These are phyloP conservation scores for Clonostachys rosea DNA, from an alignment of 2,329 filamentous ascomycete genomes.

Conservation along the genomic window DNA sequence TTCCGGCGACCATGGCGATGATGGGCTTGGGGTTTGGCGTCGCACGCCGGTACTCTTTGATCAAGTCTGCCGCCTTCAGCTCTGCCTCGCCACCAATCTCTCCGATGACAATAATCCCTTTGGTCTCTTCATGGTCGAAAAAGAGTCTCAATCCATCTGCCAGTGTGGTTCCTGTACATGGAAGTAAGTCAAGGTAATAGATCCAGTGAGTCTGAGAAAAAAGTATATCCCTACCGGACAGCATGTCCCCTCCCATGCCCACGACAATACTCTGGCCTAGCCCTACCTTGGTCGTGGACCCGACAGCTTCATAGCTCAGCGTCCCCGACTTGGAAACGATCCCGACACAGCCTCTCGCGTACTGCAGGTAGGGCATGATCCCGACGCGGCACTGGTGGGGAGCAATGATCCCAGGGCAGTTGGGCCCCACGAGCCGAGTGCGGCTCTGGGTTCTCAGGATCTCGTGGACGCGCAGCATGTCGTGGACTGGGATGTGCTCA, in stretches of 20 bases:
- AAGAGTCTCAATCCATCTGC: constrained; percentile 66
- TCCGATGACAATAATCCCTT: constrained; percentile 68
- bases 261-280: constrained; percentile 74
- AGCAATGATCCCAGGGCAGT: constrained; percentile 76
- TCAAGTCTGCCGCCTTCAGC: constrained; percentile 67
- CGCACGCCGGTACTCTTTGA: constrained; percentile 56
- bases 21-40: constrained; percentile 57
- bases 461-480: constrained; percentile 67
- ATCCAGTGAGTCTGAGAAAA: neutral
- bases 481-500: constrained; percentile 75
- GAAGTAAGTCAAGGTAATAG: neutral
- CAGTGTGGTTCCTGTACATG: constrained; percentile 51
- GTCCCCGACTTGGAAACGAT: constrained; percentile 81
- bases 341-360: constrained; percentile 58
- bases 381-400: constrained; percentile 57
- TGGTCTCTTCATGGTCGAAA: constrained; percentile 62
- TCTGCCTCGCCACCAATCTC: constrained; percentile 69
- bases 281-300: constrained; percentile 67
- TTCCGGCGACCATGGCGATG: constrained; percentile 61
- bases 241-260: constrained; percentile 71
- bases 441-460: constrained; percentile 68
- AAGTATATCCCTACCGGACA: constrained; percentile 45
- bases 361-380: constrained; percentile 34
- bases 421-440: constrained; percentile 73
- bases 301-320: constrained; percentile 75